Evolutionary conservation across 495 filamentous ascomycete genomes (phyloP), one percentile per base, ranked within the genome.

Genomic region (Paragyromitra xinjiangensis): DNA sequence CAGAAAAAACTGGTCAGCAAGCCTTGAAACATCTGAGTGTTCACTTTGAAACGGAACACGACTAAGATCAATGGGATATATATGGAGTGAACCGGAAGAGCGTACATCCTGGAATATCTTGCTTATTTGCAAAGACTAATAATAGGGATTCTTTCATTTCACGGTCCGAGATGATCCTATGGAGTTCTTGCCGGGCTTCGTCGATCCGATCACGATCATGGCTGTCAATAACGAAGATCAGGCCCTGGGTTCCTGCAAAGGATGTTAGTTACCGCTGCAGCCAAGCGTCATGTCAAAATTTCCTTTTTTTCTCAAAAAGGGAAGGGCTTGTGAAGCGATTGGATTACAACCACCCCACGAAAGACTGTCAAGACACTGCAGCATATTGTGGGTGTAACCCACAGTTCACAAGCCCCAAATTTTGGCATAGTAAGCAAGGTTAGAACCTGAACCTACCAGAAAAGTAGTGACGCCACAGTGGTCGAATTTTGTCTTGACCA

Each of bases 401-500:
- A 62, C 61, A 48, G 55, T 53, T 48, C 48, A 58, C 61, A 61
- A 59, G 19, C 24, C 48, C 24, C 53, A 58, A 39, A 37, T 65
- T 59, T 75, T 56, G 55, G 29, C 24, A 70, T 24, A 24, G 44
- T 55, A 40, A 51, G 53, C 53, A 51, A 40, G 39, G 55, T n/a
- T 6, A 69, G 2, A n/a, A 65, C 45, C 19, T 40, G 39, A 12
- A 42, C 90, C 82, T 87, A 92, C 94, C 95, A 80, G 93, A 96
- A 83, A 97, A 98, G 87, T 99, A 99, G 86, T 99, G 95, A 85
- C 95, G 90, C 95, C 95, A 99, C 58, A 99, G 85, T 59, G 95
- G 95, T 64, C 95, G 89, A 80, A 99, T 99, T 90, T 98, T 98
- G 89, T 99, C 95, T 88, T 99, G 95, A 80, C 95, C 95, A 84